Percentiles rank a stretch among this genome's conserved stretches.
These are phyloP conservation scores for Candida labiduridarum DNA, from an alignment of 1,139 yeast genomes.

Conservation along the genomic window DNA sequence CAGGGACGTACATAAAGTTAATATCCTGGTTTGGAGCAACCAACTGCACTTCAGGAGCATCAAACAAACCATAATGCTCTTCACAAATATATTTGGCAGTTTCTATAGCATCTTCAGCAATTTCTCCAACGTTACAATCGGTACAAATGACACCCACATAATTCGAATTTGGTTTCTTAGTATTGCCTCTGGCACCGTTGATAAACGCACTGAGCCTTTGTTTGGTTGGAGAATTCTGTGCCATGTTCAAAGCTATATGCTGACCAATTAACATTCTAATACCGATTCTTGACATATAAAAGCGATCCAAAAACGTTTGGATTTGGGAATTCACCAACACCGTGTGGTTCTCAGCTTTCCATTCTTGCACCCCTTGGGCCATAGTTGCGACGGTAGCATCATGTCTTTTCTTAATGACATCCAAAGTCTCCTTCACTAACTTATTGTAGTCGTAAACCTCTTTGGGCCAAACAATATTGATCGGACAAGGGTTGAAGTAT, in stretches of 20 bases:
- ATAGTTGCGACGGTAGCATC: conserved; percentile 93
- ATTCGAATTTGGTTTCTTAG: conserved; percentile 48
- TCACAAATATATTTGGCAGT: conserved; percentile 87
- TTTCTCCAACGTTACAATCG: conserved; percentile 74
- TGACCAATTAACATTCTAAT: conserved; percentile 90
- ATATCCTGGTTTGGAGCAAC: conserved; percentile 69
- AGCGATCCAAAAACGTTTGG: conserved; percentile 77
- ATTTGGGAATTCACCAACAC: conserved; percentile 61
- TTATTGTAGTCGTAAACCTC: conserved; percentile 76
- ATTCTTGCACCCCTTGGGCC: conserved; percentile 90
- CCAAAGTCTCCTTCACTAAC: conserved; percentile 63
- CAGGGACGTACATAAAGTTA: conserved; percentile 86
- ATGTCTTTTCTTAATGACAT: conserved; percentile 77
- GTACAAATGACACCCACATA: conserved; percentile 88
- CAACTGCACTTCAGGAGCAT: conserved; percentile 78
- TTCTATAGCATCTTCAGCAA: conserved; percentile 83
- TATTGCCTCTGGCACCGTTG: conserved; percentile 28
- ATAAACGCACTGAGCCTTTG: conserved; percentile 38
- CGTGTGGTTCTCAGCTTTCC: conserved; percentile 64
- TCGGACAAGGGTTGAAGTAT: conserved; percentile 63
- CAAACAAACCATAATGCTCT: conserved; percentile 81
- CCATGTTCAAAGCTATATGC: conserved; percentile 77
- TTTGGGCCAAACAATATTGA: conserved; percentile 63
- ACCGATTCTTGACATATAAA: conserved; percentile 86
- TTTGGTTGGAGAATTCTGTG: conserved; percentile 55